Conservation (phyloP, 1,284 basidiomycete species). For the Ceratobasidium sp. region DNA sequence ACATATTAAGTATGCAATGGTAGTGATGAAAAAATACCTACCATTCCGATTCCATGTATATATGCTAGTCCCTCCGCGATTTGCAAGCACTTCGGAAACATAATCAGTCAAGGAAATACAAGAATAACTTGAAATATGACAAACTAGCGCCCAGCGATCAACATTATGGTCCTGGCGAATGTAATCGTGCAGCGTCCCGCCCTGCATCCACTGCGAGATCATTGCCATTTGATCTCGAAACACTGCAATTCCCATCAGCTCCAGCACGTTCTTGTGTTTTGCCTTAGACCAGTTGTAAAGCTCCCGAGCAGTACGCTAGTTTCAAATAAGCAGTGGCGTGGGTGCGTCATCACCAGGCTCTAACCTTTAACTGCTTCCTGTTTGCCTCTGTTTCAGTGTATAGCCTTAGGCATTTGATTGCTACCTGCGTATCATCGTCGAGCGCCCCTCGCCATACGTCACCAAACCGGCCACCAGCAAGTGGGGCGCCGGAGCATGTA, state of each 20-base stretch:
- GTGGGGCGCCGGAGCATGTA: neutral
- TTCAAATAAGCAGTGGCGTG: neutral
- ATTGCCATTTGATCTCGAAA: slow-evolving; percentile 6
- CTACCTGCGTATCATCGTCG: neutral
- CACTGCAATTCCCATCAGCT: neutral
- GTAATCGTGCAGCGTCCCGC: neutral
- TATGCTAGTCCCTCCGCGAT: neutral
- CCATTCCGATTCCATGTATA: neutral
- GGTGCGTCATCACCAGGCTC: neutral
- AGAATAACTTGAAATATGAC: neutral
- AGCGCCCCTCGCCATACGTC: neutral
- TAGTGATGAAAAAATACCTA: neutral
- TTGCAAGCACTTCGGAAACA: neutral
- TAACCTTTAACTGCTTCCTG: neutral
- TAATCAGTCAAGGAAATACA: neutral
- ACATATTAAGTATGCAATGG: neutral
- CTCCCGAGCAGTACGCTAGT: neutral
- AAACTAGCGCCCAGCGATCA: neutral
- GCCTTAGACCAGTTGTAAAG: neutral
- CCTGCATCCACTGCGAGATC: neutral
- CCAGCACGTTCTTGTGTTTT: neutral
- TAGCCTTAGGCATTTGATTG: neutral
- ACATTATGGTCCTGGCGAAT: neutral
- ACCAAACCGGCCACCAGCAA: neutral
- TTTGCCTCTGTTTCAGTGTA: neutral